These are phyloP conservation scores for Takashimella tepidaria DNA, from an alignment of 1,284 basidiomycete species.

Conservation along the genomic window DNA sequence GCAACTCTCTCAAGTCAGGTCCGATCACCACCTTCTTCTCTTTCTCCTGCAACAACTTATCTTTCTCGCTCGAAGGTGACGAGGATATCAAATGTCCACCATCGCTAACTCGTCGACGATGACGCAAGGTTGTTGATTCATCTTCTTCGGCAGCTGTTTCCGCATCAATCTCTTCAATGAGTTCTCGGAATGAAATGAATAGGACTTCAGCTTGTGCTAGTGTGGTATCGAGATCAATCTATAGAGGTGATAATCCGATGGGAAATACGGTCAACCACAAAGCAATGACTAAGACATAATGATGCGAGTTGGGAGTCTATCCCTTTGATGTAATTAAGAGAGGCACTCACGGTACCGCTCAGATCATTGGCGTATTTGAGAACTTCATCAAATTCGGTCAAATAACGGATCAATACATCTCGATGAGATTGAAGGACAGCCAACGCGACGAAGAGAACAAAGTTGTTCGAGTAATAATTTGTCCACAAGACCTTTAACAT, in stretches of 20 bases:
- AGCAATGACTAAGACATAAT: neutral
- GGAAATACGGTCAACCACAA: neutral
- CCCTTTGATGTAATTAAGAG: too few relatives aligned
- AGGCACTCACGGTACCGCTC: slow-evolving; percentile 63
- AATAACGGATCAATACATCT: slow-evolving; percentile 86
- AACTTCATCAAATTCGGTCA: slow-evolving; percentile 65
- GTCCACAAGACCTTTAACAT: slow-evolving; percentile 86
- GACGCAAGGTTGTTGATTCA: neutral
- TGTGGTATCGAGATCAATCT: slow-evolving; percentile 82
- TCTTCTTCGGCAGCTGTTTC: slow-evolving; percentile 11
- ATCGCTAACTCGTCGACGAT: neutral
- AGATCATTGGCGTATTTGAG: slow-evolving; percentile 93
- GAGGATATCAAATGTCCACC: neutral
- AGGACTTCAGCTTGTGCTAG: slow-evolving; percentile 90
- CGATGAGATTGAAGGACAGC: slow-evolving; percentile 90
- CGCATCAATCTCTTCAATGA: slow-evolving; percentile 78
- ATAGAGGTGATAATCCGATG: too few relatives aligned
- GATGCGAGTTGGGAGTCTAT: neutral
- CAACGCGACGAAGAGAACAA: slow-evolving; percentile 90
- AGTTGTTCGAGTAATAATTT: slow-evolving; percentile 77
- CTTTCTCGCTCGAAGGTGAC: neutral
- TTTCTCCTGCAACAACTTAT: neutral
- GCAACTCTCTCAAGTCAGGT: slow-evolving; percentile 15
- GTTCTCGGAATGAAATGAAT: slow-evolving; percentile 54
- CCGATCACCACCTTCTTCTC: slow-evolving; percentile 4